These are phyloP conservation scores for Neofusicoccum kwambonambiense DNA, from an alignment of 2,329 filamentous ascomycete species.

Conservation along the genomic window DNA sequence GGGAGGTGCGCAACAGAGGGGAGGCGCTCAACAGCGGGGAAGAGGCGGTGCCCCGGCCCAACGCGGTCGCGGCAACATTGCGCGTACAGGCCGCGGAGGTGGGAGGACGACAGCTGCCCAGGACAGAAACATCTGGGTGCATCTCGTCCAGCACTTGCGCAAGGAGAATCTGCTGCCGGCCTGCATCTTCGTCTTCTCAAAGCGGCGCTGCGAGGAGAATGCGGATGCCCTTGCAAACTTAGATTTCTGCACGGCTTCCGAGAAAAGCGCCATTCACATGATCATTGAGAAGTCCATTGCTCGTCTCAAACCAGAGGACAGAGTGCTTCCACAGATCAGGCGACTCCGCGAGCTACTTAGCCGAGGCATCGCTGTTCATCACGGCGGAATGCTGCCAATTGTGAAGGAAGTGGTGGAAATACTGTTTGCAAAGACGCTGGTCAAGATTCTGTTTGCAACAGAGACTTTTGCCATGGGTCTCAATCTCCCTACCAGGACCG, in stretches of 20 bases:
- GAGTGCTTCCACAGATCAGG: conserved; percentile 86
- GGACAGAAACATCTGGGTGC: conserved; percentile 95
- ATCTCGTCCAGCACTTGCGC: conserved; percentile 85
- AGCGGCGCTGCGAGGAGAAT: conserved; percentile 96
- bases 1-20: conserved; percentile 52
- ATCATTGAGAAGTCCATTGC: conserved; percentile 94
- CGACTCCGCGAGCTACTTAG: conserved; percentile 80
- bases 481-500: conserved; percentile 91
- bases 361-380: conserved; percentile 91
- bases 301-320: conserved; percentile 84
- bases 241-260: conserved; percentile 87
- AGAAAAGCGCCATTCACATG: conserved; percentile 98
- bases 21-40: conserved; percentile 52
- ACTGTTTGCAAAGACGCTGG: conserved; percentile 87
- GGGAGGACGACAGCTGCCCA: conserved; percentile 87
- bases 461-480: conserved; percentile 99
- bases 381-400: conserved; percentile 90
- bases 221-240: conserved; percentile 92
- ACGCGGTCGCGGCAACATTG: conserved; percentile 78
- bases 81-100: conserved; percentile 78
- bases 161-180: conserved; percentile 85
- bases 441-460: conserved; percentile 95
- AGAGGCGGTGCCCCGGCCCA: conserved; percentile 52
- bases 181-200: conserved; percentile 98
- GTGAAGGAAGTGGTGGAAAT: conserved; percentile 98